A percentile compares a stretch with the other conserved stretches of the same genome.
Conservation (phyloP, 352 stramenopile genomes). For the Phytophthora litchii region DNA sequence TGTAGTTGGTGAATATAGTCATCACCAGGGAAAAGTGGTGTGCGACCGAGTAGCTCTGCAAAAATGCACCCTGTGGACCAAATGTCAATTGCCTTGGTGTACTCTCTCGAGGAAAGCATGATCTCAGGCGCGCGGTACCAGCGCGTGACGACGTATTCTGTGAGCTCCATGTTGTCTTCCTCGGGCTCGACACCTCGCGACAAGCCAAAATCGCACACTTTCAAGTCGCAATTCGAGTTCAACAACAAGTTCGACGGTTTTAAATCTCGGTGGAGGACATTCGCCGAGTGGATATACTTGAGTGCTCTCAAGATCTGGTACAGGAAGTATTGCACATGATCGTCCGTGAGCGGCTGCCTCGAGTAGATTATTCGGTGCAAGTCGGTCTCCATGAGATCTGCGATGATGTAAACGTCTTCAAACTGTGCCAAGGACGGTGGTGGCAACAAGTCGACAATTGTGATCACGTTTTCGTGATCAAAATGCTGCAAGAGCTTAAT, state of each 20-base stretch:
- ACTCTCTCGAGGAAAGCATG: constrained; percentile 97
- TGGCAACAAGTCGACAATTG: constrained; percentile 95
- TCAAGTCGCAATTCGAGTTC: constrained; percentile 93
- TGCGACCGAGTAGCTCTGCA: constrained; percentile 90
- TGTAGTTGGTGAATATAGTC: constrained; percentile 99
- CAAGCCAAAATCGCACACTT: constrained; percentile 93
- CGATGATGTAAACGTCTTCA: constrained; percentile 98
- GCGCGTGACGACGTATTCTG: constrained; percentile 93
- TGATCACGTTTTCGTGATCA: constrained; percentile 96
- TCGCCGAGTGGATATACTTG: constrained; percentile 94
- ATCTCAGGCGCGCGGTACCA: constrained; percentile 95
- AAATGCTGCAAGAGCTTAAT: constrained; percentile 95
- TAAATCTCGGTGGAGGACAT: constrained; percentile 96
- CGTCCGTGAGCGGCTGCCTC: constrained; percentile 90
- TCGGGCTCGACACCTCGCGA: constrained; percentile 82
- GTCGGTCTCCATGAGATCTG: constrained; percentile 98
- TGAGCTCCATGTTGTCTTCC: constrained; percentile 91
- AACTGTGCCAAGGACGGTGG: constrained; percentile 94
- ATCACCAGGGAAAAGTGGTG: constrained; percentile 94
- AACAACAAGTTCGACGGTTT: constrained; percentile 98
- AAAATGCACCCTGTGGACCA: constrained; percentile 96
- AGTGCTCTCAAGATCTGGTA: constrained; percentile 97
- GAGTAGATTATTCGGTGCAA: constrained; percentile 98
- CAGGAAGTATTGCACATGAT: constrained; percentile 94
- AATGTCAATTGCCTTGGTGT: constrained; percentile 97